Percentiles rank a stretch among this genome's conserved stretches.
phyloP scores from a whole-genome alignment of 345 rosid species.

The Lepidium didymum region DNA sequence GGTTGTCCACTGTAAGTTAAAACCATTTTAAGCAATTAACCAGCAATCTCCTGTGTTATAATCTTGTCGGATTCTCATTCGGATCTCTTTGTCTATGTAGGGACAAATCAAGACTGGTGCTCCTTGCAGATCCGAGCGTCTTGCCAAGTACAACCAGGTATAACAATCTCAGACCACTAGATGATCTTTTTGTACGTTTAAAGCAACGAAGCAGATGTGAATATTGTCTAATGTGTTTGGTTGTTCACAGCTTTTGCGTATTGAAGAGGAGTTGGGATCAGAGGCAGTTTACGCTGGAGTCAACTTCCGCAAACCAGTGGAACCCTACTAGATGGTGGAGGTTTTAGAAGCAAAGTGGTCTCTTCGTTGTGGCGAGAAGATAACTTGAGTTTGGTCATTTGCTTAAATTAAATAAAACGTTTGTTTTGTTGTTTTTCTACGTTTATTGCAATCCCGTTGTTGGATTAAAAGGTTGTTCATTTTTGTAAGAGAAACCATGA shows the following conservation, averaged over 20 bases:
- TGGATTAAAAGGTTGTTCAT: background rate
- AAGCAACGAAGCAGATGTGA: background rate
- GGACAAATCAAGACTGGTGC: slow-evolving; percentile 98
- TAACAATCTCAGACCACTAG: background rate
- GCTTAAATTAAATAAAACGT: slow-evolving; percentile 9
- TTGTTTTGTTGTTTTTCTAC: background rate
- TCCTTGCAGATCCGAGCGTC: slow-evolving; percentile 97
- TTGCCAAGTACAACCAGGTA: slow-evolving; percentile 95
- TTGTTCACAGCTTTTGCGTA: slow-evolving; percentile 58
- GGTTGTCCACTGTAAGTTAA: slow-evolving; percentile 71
- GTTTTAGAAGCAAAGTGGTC: background rate
- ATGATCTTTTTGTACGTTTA: background rate
- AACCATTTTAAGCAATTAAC: background rate
- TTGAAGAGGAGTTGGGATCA: slow-evolving; percentile 88
- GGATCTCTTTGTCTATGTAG: slow-evolving; percentile 30
- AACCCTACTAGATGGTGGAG: slow-evolving; percentile 54
- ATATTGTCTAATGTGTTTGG: background rate
- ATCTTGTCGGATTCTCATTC: background rate
- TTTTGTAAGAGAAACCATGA: slow-evolving; percentile 21
- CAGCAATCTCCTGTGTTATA: background rate
- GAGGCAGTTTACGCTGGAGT: slow-evolving; percentile 83
- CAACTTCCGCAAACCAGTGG: slow-evolving; percentile 78
- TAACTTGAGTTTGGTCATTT: slow-evolving; percentile 4
- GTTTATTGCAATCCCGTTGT: background rate
- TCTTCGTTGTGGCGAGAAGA: slow-evolving; percentile 3